Evolutionary conservation across 2,329 filamentous ascomycete genomes (phyloP), one percentile per base, ranked within the genome.

Genomic region (Ceratocystis cubensis): DNA sequence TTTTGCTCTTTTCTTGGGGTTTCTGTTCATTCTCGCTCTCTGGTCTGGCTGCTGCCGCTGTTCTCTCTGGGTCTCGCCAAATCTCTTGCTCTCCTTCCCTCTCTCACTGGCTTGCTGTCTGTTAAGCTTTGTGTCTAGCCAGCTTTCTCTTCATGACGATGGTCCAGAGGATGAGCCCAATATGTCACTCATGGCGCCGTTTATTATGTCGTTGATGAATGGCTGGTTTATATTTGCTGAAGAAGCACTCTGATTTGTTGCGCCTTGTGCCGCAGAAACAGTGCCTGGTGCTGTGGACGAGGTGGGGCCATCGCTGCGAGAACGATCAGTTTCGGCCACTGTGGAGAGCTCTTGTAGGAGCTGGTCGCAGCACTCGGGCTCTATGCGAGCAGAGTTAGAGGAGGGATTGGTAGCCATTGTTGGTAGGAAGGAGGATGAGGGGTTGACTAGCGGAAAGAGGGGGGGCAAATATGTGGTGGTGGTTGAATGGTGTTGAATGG

Each of bases 321-420:
- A 30, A 20, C 64, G 64, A 20, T 65, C 64, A 25, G 33, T 64
- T n/a, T 68, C 66, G 7, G 66, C 20, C 30, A 66, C 53, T 17
- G 61, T 64, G 25, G 63, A 68, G 50, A 68, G 64, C 45, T 68
- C 66, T 50, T 68, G 61, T 10, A 68, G 66, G 22, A 68, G 64
- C 48, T 68, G 63, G 59, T 65, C 64, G 20, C 66, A 68, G 41
- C 48, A 63, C 61, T 68, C 61, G 33, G 66, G 66, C 17, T 65
- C 64, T 50, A 68, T 68, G 45, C 45, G 66, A 53, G 44, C 37
- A 46, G 53, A 41, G 57, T 37, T 61, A 33, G 53, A 48, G 50
- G 45, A 50, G 20, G 46, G 25, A 48, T 57, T 56, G 56, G 63
- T 62, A 37, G 63, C 56, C 63, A 67, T 65, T 48, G 20, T 41